phyloP scores from a whole-genome alignment of 1,284 basidiomycete species.

The Microbotryomycetes sp. region DNA sequence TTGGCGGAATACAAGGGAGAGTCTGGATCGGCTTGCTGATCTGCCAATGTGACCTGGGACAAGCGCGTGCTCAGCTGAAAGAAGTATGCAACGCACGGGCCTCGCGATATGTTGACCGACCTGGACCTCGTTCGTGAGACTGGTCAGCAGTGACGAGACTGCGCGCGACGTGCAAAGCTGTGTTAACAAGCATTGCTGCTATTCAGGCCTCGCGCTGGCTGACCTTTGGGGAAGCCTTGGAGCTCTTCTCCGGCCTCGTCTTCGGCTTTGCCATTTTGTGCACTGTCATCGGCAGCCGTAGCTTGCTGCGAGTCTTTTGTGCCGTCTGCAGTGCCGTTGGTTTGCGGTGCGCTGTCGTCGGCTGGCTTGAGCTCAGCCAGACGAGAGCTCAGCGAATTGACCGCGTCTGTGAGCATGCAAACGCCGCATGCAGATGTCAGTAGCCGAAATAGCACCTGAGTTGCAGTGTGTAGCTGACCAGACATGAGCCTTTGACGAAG shows the following conservation, averaged over 20 bases:
- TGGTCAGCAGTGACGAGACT: conserved; percentile 27
- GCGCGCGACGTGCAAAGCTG: too few species aligned
- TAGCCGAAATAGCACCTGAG: too few species aligned
- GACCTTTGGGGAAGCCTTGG: neutral
- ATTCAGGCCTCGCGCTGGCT: too few species aligned
- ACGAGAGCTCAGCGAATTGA: conserved; percentile 19
- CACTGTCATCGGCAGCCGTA: neutral
- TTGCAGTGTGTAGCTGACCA: too few species aligned
- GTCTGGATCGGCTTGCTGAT: conserved; percentile 92
- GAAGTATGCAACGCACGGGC: neutral
- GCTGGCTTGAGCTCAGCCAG: conserved; percentile 6
- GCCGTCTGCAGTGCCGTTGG: neutral
- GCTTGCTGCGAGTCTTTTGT: neutral
- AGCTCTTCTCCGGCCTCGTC: neutral
- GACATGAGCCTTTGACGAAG: too few species aligned
- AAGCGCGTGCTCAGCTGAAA: neutral
- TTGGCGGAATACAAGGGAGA: conserved; percentile 91
- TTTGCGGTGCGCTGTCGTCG: neutral
- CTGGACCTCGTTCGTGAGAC: conserved; percentile 28
- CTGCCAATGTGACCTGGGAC: conserved; percentile 85
- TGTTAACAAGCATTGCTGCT: neutral
- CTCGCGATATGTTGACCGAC: neutral
- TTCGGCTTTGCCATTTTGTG: neutral
- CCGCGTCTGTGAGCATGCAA: conserved; percentile 21
- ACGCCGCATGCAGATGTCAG: too few species aligned